Percentiles rank a stretch among this genome's conserved stretches.
Conservation (phyloP, 805 yeast genomes). For the Candida glaebosa region DNA sequence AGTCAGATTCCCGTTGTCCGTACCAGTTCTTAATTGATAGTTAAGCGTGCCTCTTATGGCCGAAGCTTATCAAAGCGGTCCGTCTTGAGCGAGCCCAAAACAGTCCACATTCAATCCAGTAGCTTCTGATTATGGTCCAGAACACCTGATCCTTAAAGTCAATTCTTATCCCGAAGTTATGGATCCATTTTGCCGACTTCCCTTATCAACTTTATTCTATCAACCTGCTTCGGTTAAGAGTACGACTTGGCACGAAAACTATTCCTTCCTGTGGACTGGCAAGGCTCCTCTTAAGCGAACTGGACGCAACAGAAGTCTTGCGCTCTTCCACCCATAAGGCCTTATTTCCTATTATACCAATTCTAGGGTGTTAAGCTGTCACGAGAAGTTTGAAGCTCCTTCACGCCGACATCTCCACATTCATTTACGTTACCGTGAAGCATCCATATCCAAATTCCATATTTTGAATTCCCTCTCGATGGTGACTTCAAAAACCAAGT, state of each 20-base stretch:
- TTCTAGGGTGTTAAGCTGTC: slow-evolving; percentile 40
- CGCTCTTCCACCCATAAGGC: slow-evolving; percentile 39
- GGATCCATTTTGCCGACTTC: slow-evolving; percentile 43
- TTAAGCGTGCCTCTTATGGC: slow-evolving; percentile 12
- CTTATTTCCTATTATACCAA: slow-evolving; percentile 41
- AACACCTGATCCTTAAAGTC: slow-evolving; percentile 41
- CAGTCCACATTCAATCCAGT: slow-evolving; percentile 23
- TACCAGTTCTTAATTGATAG: slow-evolving; percentile 15
- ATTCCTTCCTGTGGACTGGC: slow-evolving; percentile 40
- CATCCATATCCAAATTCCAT: slow-evolving; percentile 43
- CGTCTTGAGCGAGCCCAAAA: slow-evolving; percentile 15
- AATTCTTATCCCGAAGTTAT: slow-evolving; percentile 43
- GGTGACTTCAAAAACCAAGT: slow-evolving; percentile 32
- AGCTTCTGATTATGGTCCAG: slow-evolving; percentile 34
- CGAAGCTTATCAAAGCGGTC: slow-evolving; percentile 14
- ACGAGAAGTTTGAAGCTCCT: slow-evolving; percentile 42
- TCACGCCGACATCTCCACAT: slow-evolving; percentile 40
- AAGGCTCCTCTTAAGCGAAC: slow-evolving; percentile 41
- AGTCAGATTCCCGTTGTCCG: slow-evolving; percentile 41
- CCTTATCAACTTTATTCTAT: slow-evolving; percentile 42
- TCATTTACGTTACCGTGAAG: slow-evolving; percentile 41
- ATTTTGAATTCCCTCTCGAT: slow-evolving; percentile 42
- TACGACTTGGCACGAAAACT: slow-evolving; percentile 41
- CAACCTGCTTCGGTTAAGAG: slow-evolving; percentile 45
- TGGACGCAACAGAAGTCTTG: slow-evolving; percentile 34